Base-by-base conservation (phyloP, 306 rosid genomes). In the Gillenia trifoliata region DNA sequence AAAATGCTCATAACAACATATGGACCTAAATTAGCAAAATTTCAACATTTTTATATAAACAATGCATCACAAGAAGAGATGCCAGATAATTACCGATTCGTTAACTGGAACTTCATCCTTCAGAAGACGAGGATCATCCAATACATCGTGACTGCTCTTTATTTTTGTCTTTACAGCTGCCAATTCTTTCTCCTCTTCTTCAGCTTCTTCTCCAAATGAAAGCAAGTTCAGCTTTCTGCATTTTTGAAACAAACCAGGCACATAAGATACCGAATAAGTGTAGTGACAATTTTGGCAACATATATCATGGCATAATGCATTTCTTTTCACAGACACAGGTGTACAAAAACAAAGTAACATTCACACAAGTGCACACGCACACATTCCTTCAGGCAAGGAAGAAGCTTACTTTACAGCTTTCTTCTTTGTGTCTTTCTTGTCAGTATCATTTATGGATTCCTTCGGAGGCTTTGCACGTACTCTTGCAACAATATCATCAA, bases 161-260 rank as follows among this genome's bases (percentile, higher is more conserved):
- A 92, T 94, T 83, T 94, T 92, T 81, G 85, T 89, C 87, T 90
- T 94, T 71, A 90, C 83, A 54, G 75, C 84, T 55, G 89, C 88
- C 86, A 87, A 71, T 81, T 88, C 98, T 76, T 86, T 94, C 89
- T 94, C 96, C 72, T 92, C 98, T 79, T 89, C 96, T 89, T 92
- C 99, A 62, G 96, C 90, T 83, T 94, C 99, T 86, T 92, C 99
- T 77, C 93, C 98, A 71, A 92, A 94, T 4, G 99, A 94, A 78
- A 94, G 96, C 83, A 94, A 87, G 78, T 79, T 94, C 75, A 89
- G 83, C 80, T 89, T 92, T 79, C 99, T 94, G 86, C 79, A 79
- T 70, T 15, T 81, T 36, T 47, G 25, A 71, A 71, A 77, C 50
- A 65, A 15, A 66, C 70, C 33, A 63, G 57, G 80, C 28, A 64